Percentiles rank a stretch among this genome's conserved stretches.
Conservation (phyloP, 78 protist genomes). For the Dictyostelium purpureum region DNA sequence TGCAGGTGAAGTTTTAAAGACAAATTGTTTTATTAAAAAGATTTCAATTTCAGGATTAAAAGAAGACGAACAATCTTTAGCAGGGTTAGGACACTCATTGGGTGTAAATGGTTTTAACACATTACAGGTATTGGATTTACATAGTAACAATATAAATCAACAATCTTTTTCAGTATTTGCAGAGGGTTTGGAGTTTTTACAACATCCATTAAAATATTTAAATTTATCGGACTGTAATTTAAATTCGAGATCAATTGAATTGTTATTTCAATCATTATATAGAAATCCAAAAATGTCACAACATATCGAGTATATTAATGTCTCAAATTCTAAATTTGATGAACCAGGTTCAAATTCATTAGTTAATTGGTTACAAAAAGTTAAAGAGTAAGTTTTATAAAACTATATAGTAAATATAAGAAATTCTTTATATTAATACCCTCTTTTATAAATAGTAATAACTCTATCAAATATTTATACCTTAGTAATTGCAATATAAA, state of each 20-base stretch:
- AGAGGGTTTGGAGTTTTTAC: constrained; percentile 30
- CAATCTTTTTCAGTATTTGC: not conserved
- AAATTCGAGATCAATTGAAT: not conserved
- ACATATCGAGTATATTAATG: constrained; percentile 1
- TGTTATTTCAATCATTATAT: not conserved
- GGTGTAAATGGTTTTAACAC: not conserved
- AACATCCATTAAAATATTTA: constrained; percentile 20
- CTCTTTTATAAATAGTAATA: no score
- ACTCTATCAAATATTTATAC: not conserved
- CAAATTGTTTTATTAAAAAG: constrained; percentile 18
- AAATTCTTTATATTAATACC: no score
- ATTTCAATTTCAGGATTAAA: not conserved
- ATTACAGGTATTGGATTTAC: constrained; percentile 29
- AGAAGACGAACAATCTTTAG: constrained; percentile 6
- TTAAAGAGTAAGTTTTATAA: no score
- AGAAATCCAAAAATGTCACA: not conserved
- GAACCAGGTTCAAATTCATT: constrained; percentile 11
- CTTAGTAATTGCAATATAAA: not conserved
- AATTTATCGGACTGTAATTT: constrained; percentile 26
- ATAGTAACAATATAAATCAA: not conserved
- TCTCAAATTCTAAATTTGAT: constrained; percentile 13
- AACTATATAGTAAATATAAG: no score
- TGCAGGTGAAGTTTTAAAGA: constrained; percentile 8
- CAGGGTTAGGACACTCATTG: not conserved
- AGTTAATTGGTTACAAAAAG: not conserved